Conservation (phyloP, 2,329 filamentous ascomycete genomes). For the Polychaeton citri region DNA sequence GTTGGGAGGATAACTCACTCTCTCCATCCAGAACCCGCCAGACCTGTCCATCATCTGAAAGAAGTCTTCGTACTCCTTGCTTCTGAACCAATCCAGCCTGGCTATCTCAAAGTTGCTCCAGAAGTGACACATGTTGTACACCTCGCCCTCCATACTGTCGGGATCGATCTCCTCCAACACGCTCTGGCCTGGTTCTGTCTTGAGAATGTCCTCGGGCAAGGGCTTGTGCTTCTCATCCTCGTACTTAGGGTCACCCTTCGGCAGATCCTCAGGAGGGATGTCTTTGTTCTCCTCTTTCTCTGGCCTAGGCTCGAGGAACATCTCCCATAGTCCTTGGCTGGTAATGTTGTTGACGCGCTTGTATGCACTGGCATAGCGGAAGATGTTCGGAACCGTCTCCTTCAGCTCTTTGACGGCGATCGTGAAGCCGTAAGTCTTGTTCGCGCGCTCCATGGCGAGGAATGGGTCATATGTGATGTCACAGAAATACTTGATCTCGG, state of each 20-base stretch:
- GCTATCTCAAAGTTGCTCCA: constrained; percentile 99
- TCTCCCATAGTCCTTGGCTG: constrained; percentile 92
- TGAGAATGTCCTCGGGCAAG: constrained; percentile 68
- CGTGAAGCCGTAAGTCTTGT: constrained; percentile 98
- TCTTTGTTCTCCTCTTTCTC: constrained; percentile 35
- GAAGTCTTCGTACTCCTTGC: constrained; percentile 94
- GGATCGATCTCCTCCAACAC: constrained; percentile 70
- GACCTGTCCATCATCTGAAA: constrained; percentile 98
- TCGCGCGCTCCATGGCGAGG: constrained; percentile 79
- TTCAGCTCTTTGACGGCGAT: constrained; percentile 97
- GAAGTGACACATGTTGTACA: constrained; percentile 99
- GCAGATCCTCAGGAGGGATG: constrained; percentile 23
- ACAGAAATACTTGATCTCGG: constrained; percentile 99
- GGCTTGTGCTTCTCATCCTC: constrained; percentile 52
- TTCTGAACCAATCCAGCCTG: constrained; percentile 85
- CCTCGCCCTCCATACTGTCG: constrained; percentile 91
- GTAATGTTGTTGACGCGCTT: constrained; percentile 83
- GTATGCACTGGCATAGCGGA: constrained; percentile 96
- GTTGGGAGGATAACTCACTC: constrained; percentile 44
- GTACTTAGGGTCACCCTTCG: constrained; percentile 44
- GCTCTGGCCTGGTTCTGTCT: constrained; percentile 57
- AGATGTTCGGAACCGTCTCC: constrained; percentile 97
- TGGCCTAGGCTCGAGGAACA: constrained; percentile 76
- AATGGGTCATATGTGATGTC: constrained; percentile 99
- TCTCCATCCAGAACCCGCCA: constrained; percentile 98